Conservation (phyloP, 495 filamentous ascomycete species). For the Venustampulla echinocandica region DNA sequence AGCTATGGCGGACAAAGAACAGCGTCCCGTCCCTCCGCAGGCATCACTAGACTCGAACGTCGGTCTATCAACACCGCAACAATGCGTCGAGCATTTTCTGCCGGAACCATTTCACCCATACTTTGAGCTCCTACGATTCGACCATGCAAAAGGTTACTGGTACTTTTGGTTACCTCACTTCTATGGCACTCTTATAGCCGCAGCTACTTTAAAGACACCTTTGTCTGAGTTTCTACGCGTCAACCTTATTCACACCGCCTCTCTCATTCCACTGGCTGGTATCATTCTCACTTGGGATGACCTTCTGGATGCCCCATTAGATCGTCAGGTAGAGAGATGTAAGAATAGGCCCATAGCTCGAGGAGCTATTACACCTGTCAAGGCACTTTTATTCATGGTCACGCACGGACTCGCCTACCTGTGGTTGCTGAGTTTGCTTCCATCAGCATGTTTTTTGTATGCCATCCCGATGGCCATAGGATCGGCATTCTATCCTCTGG, state of each 20-base stretch:
- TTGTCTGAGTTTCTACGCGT: not conserved
- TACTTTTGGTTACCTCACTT: not conserved
- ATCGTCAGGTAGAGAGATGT: not conserved
- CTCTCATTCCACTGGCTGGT: not conserved
- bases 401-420: conserved; percentile 2
- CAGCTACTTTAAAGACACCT: not conserved
- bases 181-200: not conserved
- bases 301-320: conserved; percentile 4
- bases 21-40: not conserved
- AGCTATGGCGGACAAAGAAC: not conserved
- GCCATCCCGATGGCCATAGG: not conserved
- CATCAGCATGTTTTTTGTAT: not conserved
- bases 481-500: not conserved
- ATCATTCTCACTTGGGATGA: conserved; percentile 3
- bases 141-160: not conserved
- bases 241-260: not conserved
- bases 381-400: not conserved
- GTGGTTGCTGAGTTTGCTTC: not conserved
- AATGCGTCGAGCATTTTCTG: not conserved
- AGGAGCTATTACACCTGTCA: not conserved
- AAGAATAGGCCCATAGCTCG: not conserved
- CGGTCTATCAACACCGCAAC: not conserved
- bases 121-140: not conserved
- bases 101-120: not conserved
- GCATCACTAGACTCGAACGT: not conserved